Evolutionary conservation across 768 basidiomycete species (phyloP).

Genomic region (Ephemerocybe angulata): DNA sequence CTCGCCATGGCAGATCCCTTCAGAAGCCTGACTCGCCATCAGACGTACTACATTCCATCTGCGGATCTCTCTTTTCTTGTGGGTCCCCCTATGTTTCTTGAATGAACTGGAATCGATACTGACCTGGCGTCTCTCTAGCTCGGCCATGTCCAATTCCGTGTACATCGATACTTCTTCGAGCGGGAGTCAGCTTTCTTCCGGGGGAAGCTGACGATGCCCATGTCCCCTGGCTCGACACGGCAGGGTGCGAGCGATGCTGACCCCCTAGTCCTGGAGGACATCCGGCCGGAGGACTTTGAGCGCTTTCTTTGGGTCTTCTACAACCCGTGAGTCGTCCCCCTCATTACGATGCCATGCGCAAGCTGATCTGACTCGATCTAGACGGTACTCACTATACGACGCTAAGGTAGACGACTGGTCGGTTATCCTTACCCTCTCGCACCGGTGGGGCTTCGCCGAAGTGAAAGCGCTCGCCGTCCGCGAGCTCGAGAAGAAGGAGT

Average conservation of each 20-base stretch:
- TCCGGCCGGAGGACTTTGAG: conserved; percentile 38
- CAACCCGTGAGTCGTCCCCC: conserved; percentile 38
- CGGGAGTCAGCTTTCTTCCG: conserved; percentile 53
- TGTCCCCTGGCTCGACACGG: conserved; percentile 25
- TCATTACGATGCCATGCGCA: not conserved
- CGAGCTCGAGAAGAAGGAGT: conserved; percentile 43
- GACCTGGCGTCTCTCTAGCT: conserved; percentile 35
- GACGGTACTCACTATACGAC: conserved; percentile 53
- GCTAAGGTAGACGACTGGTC: conserved; percentile 51
- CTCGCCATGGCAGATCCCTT: conserved; percentile 21
- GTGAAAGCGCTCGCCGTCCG: conserved; percentile 52
- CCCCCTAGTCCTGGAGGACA: conserved; percentile 39
- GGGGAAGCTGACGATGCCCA: conserved; percentile 28
- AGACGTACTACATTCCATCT: conserved; percentile 47
- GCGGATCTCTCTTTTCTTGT: conserved; percentile 57
- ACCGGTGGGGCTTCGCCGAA: conserved; percentile 52
- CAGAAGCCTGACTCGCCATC: conserved; percentile 22
- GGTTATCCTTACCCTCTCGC: conserved; percentile 48
- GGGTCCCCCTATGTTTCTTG: conserved; percentile 15
- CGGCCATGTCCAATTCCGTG: conserved; percentile 50
- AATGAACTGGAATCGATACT: not conserved
- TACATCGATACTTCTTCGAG: conserved; percentile 63
- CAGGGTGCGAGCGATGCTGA: conserved; percentile 37
- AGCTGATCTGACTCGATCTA: conserved; percentile 20
- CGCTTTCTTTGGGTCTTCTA: conserved; percentile 55